A percentile compares a stretch with the other conserved stretches of the same genome.
These are phyloP conservation scores for Fraxinus baroniana DNA, from an alignment of 305 asterid genomes.

Conservation along the genomic window DNA sequence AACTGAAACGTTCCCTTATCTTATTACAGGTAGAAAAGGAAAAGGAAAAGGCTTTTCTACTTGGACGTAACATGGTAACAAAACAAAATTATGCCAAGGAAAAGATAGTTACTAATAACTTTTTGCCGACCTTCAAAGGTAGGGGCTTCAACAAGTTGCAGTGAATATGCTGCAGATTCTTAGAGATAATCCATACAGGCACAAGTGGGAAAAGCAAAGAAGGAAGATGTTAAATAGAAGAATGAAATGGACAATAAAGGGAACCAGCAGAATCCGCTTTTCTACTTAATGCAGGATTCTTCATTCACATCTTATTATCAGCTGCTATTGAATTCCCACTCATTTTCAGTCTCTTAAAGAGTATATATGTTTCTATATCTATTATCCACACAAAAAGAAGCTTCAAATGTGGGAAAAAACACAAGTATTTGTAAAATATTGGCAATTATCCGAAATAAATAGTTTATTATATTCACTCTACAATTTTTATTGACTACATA, in stretches of 20 bases:
- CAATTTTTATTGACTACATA: too few relatives aligned
- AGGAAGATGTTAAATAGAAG: background rate
- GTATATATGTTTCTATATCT: background rate
- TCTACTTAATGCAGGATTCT: background rate
- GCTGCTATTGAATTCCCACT: background rate
- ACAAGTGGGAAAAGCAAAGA: background rate
- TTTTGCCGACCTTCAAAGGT: background rate
- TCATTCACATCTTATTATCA: background rate
- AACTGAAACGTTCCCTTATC: background rate
- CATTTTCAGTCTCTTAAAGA: background rate
- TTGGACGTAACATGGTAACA: background rate
- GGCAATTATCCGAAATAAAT: background rate
- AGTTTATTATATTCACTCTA: too few relatives aligned
- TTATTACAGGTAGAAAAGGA: background rate
- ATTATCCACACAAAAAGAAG: background rate
- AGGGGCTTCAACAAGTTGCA: background rate
- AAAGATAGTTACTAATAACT: background rate
- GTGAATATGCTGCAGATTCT: background rate
- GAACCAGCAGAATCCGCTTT: background rate
- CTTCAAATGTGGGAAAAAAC: background rate
- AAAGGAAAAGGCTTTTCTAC: background rate
- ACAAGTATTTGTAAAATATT: background rate
- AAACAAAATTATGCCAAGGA: background rate
- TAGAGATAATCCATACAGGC: background rate
- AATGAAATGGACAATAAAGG: background rate